These are phyloP conservation scores for Ascoidea asiatica DNA, from an alignment of 805 yeast species.

Conservation along the genomic window DNA sequence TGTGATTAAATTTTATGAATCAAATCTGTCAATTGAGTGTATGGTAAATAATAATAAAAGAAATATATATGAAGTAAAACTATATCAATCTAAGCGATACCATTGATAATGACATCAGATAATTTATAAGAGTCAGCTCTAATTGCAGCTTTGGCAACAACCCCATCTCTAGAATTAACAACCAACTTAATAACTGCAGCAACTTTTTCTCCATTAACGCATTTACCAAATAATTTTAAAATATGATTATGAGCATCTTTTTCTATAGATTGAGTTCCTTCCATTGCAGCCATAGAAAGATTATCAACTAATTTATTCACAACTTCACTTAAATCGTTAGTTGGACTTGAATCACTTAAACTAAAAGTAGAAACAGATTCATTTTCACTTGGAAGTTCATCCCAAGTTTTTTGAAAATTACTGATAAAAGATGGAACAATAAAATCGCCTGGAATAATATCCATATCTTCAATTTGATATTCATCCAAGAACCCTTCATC, in stretches of 20 bases:
- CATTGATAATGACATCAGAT: conserved; percentile 36
- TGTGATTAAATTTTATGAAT: not conserved
- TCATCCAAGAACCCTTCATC: conserved; percentile 89
- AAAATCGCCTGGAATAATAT: conserved; percentile 69
- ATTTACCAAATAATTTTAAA: conserved; percentile 74
- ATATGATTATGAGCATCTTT: conserved; percentile 41
- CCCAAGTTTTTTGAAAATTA: conserved; percentile 61
- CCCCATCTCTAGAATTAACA: conserved; percentile 26
- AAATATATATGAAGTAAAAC: not conserved
- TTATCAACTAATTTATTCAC: conserved; percentile 37
- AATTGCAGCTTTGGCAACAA: conserved; percentile 29
- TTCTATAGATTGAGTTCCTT: conserved; percentile 51
- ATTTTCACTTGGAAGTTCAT: conserved; percentile 39
- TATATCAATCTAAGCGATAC: conserved; percentile 20
- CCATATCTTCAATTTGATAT: conserved; percentile 76
- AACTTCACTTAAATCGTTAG: conserved; percentile 36
- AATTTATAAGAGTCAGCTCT: conserved; percentile 29
- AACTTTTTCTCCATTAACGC: conserved; percentile 34
- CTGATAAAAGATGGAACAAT: conserved; percentile 67
- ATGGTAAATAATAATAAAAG: not conserved
- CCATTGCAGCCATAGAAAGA: conserved; percentile 61
- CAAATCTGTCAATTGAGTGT: no score
- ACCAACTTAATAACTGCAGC: conserved; percentile 29
- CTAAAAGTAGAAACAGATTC: conserved; percentile 59
- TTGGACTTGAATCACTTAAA: conserved; percentile 29